phyloP scores from a whole-genome alignment of 495 filamentous ascomycete species.

The Trichoderma orchidacearum region DNA sequence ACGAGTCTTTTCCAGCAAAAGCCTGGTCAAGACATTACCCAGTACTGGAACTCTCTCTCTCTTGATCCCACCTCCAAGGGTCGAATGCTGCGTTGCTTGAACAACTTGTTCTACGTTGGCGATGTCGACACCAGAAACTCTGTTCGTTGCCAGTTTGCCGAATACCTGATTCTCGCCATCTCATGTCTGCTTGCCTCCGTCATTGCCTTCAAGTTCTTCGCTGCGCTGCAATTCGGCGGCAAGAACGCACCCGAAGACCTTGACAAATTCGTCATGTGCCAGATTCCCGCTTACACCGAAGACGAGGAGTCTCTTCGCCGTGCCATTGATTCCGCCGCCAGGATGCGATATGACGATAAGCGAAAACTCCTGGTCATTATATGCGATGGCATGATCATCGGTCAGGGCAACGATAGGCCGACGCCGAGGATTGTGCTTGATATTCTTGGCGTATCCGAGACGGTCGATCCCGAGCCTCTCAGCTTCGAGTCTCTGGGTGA shows the following conservation, averaged over 20 bases:
- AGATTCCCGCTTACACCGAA: constrained; percentile 95
- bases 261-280: constrained; percentile 97
- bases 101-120: constrained; percentile 93
- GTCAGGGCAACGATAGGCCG: constrained; percentile 91
- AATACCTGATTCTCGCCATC: constrained; percentile 85
- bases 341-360: constrained; percentile 97
- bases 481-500: constrained; percentile 96
- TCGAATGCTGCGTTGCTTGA: constrained; percentile 72
- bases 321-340: constrained; percentile 90
- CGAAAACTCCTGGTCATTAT: constrained; percentile 88
- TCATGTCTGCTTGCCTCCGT: constrained; percentile 68
- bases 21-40: constrained; percentile 67
- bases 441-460: constrained; percentile 87
- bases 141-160: constrained; percentile 69
- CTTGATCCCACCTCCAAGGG: constrained; percentile 38
- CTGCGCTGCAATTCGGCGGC: constrained; percentile 81
- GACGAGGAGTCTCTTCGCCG: constrained; percentile 93
- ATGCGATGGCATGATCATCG: constrained; percentile 99
- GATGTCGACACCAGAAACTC: constrained; percentile 88
- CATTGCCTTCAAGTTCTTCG: constrained; percentile 92
- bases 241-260: constrained; percentile 90
- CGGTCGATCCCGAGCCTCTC: constrained; percentile 88
- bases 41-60: constrained; percentile 61
- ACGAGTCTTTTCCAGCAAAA: constrained; percentile 63
- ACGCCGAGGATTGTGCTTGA: constrained; percentile 95